Evolutionary conservation across 805 yeast species (phyloP), one percentile per base, ranked within the genome.

Genomic region (Candida coleopterorum): DNA sequence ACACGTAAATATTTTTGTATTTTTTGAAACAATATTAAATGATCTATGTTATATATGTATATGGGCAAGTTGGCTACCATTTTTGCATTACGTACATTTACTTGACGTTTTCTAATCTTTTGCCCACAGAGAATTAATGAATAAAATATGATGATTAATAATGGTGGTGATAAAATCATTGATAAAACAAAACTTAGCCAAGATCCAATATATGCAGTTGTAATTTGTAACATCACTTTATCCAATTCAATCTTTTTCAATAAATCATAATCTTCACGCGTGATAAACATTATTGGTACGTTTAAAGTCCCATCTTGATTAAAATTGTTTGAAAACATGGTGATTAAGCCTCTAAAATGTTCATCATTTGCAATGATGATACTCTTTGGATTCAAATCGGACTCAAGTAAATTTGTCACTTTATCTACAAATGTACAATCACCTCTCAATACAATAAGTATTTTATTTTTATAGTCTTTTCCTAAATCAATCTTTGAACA

Each of bases 331-430:
- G 77, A 69, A 49, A 67, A 76, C 81, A 76, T 77, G 17, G 79
- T 74, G 17, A 77, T 62, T 37, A 75, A 58, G 6, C 76, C 72
- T 14, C 62, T 51, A 25, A 52, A 50, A 6, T 70, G 69, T 38
- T 61, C 69, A 47, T 74, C 68, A 49, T 77, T 79, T 22, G 79
- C 82, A 7, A 79, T 67, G n/a, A 79, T 56, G 9, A 77, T 74
- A 5, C 76, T 75, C 10, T 42, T 50, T 0, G 82, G 81, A 10
- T 41, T 42, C 30, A 56, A 37, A 9, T 51, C 55, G 2, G 63
- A 56, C 2, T 52, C 49, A 39, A 75, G 60, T 34, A 78, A 47
- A 38, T 65, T 62, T 26, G 58, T 47, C 12, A 77, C 72, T 46
- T 79, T 79, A 11, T 64, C 64, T 32, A 70, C 75, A 48, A 78